A percentile compares a stretch with the other conserved stretches of the same genome.
Conservation (phyloP, 108 stramenopile species). For the Nitzschia inconspicua region DNA sequence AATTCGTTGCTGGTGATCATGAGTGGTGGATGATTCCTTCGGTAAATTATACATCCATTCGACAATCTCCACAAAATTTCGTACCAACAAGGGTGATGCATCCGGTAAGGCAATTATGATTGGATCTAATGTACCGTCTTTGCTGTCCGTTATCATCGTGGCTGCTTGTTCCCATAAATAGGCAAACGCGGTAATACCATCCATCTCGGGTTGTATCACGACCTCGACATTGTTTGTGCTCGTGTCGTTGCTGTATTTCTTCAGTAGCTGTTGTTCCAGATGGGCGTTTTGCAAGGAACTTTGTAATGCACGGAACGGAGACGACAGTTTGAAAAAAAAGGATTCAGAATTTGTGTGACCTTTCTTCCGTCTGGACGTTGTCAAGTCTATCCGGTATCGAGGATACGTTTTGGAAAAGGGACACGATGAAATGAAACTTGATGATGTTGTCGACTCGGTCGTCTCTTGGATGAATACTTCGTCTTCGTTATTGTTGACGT, state of each 20-base stretch:
- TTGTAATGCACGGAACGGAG: slow-evolving; percentile 13
- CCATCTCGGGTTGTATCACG: neutral
- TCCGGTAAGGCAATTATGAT: slow-evolving; percentile 19
- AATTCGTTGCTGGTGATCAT: neutral
- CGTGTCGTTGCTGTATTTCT: neutral
- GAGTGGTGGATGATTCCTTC: neutral
- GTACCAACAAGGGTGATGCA: slow-evolving; percentile 15
- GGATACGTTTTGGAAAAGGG: slow-evolving; percentile 53
- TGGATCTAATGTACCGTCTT: neutral
- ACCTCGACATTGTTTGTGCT: neutral
- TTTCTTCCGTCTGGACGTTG: neutral
- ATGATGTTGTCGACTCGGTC: no score
- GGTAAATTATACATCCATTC: slow-evolving; percentile 18
- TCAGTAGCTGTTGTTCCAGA: slow-evolving; percentile 13
- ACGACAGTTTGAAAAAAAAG: neutral
- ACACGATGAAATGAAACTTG: no score
- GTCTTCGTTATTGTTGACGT: no score
- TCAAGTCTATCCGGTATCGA: slow-evolving; percentile 49
- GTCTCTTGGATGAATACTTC: no score
- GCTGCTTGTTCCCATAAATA: slow-evolving; percentile 26
- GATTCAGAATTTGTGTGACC: slow-evolving; percentile 14
- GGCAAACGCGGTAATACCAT: slow-evolving; percentile 17
- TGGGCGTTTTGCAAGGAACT: slow-evolving; percentile 3
- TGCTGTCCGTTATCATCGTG: neutral
- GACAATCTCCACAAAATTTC: slow-evolving; percentile 41